phyloP scores from a whole-genome alignment of 768 basidiomycete species.

The Filobasidium wieringae region DNA sequence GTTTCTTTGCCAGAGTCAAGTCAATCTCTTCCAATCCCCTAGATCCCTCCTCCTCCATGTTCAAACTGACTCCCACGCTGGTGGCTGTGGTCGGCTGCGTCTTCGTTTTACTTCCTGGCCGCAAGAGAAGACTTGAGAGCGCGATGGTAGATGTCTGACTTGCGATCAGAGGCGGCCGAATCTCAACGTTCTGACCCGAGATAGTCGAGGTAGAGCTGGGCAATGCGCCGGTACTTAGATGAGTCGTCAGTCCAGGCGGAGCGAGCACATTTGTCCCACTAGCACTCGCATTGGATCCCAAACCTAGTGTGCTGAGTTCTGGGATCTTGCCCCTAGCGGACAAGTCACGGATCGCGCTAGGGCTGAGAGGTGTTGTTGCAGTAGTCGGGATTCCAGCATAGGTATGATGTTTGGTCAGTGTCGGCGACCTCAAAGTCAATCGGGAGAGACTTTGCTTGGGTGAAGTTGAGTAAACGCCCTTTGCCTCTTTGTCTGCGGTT shows the following conservation, averaged over 20 bases:
- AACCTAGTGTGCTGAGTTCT: too few species aligned
- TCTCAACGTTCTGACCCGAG: too few species aligned
- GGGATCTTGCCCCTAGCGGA: background rate
- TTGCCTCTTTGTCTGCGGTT: background rate
- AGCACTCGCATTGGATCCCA: too few species aligned
- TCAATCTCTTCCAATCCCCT: too few species aligned
- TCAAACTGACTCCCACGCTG: background rate
- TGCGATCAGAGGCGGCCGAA: too few species aligned
- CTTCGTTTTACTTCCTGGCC: background rate
- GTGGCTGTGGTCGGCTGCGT: background rate
- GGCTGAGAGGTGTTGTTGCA: background rate
- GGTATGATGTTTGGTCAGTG: background rate
- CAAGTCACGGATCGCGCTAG: background rate
- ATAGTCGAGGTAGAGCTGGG: too few species aligned
- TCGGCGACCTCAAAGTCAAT: background rate
- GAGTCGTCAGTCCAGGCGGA: background rate
- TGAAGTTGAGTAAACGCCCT: background rate
- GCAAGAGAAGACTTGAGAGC: background rate
- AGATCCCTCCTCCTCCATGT: background rate
- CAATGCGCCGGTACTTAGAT: background rate
- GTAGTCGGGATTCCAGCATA: background rate
- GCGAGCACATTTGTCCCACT: too few species aligned
- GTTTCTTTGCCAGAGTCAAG: too few species aligned
- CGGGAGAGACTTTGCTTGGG: background rate
- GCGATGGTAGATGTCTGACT: background rate